Base-by-base conservation (phyloP, 257 asterid species). In the Eustoma russellianum region DNA sequence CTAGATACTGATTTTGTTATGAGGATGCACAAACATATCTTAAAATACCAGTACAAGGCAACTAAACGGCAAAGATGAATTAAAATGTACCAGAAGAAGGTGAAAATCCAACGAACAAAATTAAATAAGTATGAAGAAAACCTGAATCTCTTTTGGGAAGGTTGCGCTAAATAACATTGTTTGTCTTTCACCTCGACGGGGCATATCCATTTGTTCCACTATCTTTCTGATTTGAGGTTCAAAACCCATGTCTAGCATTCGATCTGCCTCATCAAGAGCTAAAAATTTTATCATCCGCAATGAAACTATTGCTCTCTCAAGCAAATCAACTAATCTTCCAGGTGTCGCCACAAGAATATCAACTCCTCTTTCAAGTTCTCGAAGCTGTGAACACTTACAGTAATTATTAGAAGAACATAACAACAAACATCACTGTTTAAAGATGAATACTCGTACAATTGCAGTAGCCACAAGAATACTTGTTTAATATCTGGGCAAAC, bases 291-390 rank as follows among this genome's bases (percentile, higher is more conserved):
- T 82, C 95, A 82, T 76, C 66, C 82, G 77, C 62, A 88, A 70
- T 50, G 95, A 80, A 54, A 85, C 91, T 74, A 72, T 85, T 59
- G 91, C 97, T 69, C 97, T 80, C 77, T 88, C 97, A 43, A 88
- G 90, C 80, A 88, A 65, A 71, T 88, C 96, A n/a, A 88, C 93
- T 72, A 88, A 74, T 76, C 95, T 76, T 53, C 96, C 96, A 19
- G 96, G 96, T 50, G 96, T 88, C 49, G 96, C 96, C 72, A 88
- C 96, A 72, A 88, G 77, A 79, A 88, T 85, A 70, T 88, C 96
- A 69, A 88, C 96, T 48, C 96, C 96, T 71, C 81, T 84, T 77
- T 88, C 93, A 52, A 88, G 87, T 77, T 88, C 96, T 17, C 93
- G 88, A 52, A 88, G 74, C 96, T 88, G 76, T 62, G 63, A 19